Base-by-base conservation (phyloP, 164 flowering plant genomes). In the Platanus orientalis region DNA sequence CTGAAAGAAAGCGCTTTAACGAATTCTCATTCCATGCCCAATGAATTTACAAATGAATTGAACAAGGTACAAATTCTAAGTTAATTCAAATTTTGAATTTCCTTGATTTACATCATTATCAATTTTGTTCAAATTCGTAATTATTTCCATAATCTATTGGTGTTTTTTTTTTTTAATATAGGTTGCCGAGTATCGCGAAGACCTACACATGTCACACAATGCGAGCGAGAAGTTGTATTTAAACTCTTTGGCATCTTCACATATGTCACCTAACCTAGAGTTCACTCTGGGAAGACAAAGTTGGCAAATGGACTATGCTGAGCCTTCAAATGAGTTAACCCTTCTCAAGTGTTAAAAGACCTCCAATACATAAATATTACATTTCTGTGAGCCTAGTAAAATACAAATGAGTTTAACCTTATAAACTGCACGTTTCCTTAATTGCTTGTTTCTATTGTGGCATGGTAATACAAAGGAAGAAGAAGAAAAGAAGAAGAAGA, bases 241-340 rank as follows among this genome's bases (percentile, higher is more conserved):
- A 26, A 73, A 63, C 76, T 65, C 67, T 30, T 69, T 75, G 70
- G 58, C 83, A 52, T 64, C 81, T 45, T 70, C 84, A 16, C 62
- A 79, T 14, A 56, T 51, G 65, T 40, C 76, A 69, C 80, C 85
- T 47, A 78, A 85, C 72, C 73, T 90, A 34, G 95, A 90, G 76
- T 80, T 90, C 71, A 88, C 88, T 6, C 79, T 90, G 49, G 97
- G 97, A 69, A 80, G 90, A 58, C 83, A 90, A 62, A 84, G 79
- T 71, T 84, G 85, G 85, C 78, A 76, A 68, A 63, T 71, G 74
- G 86, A 81, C 44, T 64, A 62, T 58, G 59, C 67, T 60, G 77
- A 78, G 67, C 57, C 81, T 57, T 59, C 81, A 1, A 72, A 66
- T 29, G 84, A 85, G 53, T 36, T 78, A 57, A 77, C 84, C 62